A percentile compares a stretch with the other conserved stretches of the same genome.
phyloP scores from a whole-genome alignment of 2,329 filamentous ascomycete species.

The Fusarium sublunatum region DNA sequence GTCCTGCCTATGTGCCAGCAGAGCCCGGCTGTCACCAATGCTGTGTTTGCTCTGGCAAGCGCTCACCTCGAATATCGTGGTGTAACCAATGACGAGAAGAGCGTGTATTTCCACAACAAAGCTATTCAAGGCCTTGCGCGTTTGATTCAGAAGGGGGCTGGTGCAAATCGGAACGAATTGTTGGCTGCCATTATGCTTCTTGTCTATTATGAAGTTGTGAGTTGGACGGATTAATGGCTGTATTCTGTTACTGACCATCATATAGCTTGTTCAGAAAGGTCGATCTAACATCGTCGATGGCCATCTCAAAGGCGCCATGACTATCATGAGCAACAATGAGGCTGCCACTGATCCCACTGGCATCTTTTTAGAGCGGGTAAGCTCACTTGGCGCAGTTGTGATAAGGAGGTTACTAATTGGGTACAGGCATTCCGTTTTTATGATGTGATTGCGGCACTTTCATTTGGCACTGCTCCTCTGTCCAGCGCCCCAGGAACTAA shows the following conservation, averaged over 20 bases:
- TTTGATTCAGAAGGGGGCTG: slow-evolving; percentile 65
- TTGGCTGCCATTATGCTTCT: slow-evolving; percentile 70
- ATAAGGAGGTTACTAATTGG: not conserved
- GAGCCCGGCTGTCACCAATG: slow-evolving; percentile 76
- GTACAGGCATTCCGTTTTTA: slow-evolving; percentile 71
- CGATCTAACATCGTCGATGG: slow-evolving; percentile 69
- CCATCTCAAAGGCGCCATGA: slow-evolving; percentile 71
- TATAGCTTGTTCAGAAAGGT: slow-evolving; percentile 69
- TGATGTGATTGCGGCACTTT: slow-evolving; percentile 72
- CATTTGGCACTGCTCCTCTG: slow-evolving; percentile 68
- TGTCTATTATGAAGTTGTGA: slow-evolving; percentile 72
- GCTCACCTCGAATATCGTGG: slow-evolving; percentile 81
- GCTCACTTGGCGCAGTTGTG: slow-evolving; percentile 18
- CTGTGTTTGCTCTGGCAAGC: slow-evolving; percentile 84
- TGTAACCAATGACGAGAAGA: slow-evolving; percentile 64
- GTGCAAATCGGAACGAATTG: slow-evolving; percentile 66
- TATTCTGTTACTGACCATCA: slow-evolving; percentile 18
- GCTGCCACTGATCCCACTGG: slow-evolving; percentile 62
- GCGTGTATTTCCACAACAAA: slow-evolving; percentile 68
- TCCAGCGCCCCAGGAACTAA: slow-evolving; percentile 61
- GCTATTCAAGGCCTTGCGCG: slow-evolving; percentile 68
- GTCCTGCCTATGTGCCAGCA: slow-evolving; percentile 68
- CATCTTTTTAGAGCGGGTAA: slow-evolving; percentile 69
- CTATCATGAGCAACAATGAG: slow-evolving; percentile 65
- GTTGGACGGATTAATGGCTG: slow-evolving; percentile 42